Base-by-base conservation (phyloP, 345 rosid species). In the Geranium rotundifolium region DNA sequence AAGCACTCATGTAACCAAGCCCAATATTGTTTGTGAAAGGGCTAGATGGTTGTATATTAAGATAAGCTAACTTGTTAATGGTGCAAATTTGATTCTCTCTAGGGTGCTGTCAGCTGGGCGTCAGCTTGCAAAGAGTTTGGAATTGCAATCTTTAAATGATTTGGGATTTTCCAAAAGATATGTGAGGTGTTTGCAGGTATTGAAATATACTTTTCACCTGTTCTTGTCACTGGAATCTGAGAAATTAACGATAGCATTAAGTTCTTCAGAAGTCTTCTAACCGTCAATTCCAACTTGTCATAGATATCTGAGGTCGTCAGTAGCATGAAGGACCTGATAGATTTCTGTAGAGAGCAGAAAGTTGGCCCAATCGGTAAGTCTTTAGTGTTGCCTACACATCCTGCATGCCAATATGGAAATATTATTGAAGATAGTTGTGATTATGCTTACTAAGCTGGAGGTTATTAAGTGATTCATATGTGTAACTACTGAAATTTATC, bases 301-400 rank as follows among this genome's bases (percentile, higher is more conserved):
- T 78, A 89, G 99, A 89, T 84, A 59, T 83, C 93, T 34, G 99
- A 92, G 88, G 95, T 87, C 78, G 95, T 92, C 72, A 87, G 81
- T 76, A 84, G 93, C 82, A 92, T 92, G 99, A 89, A 89, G 80
- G 99, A 93, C 77, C 77, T 93, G 72, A 85, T 93, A 60, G 89
- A 81, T 75, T 82, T 90, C 80, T 93, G 91, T 63, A 82, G 72
- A 54, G 91, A 92, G 49, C 63, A 79, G 62, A 83, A 89, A 76
- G 75, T 67, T 37, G 99, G 99, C 64, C 96, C 97, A 1, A 81
- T 92, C 30, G 99, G 99, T 92, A 78, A 71, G 41, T 34, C 41
- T 5, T 34, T 34, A 4, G 7, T 34, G 10, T 34, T 5, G 41
- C 7, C 10, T 34, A 34, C 6, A 34, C 41, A 34, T 8, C 41